Evolutionary conservation across 176 grass and related monocot genomes (phyloP).

Genomic region (Zea luxurians): DNA sequence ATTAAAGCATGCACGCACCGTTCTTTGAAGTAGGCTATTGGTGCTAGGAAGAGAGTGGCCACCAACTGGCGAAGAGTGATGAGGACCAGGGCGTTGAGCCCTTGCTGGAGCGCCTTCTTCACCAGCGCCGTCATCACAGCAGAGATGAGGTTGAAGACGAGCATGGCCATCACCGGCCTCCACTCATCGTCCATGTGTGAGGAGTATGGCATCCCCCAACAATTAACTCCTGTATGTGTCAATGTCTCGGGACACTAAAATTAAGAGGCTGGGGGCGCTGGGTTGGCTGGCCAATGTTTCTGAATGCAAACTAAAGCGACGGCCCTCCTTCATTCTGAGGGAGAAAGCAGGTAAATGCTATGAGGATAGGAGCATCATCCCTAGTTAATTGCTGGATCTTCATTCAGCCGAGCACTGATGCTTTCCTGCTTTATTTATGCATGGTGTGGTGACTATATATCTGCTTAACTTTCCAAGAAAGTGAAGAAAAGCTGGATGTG

Average conservation of each 20-base stretch:
- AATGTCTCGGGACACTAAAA: too few species aligned
- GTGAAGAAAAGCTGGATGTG: conserved; percentile 23
- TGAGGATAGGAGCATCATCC: neutral
- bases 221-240: neutral
- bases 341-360: conserved; percentile 17
- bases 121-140: conserved; percentile 69
- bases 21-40: conserved; percentile 74
- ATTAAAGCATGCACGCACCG: conserved; percentile 35
- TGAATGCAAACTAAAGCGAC: conserved; percentile 19
- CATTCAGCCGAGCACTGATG: neutral
- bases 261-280: too few species aligned
- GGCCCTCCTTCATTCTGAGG: conserved; percentile 36
- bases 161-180: conserved; percentile 53
- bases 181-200: conserved; percentile 33
- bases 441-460: neutral
- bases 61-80: conserved; percentile 69
- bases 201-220: neutral
- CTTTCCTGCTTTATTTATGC: conserved; percentile 14
- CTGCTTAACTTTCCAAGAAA: conserved; percentile 28
- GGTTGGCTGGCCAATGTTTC: neutral
- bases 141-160: conserved; percentile 46
- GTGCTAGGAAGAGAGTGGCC: conserved; percentile 64
- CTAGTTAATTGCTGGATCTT: conserved; percentile 4
- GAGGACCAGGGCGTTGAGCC: conserved; percentile 63
- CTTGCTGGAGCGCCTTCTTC: conserved; percentile 65